phyloP scores from a whole-genome alignment of 1,139 yeast species.

The Saccharomyces hybrid region DNA sequence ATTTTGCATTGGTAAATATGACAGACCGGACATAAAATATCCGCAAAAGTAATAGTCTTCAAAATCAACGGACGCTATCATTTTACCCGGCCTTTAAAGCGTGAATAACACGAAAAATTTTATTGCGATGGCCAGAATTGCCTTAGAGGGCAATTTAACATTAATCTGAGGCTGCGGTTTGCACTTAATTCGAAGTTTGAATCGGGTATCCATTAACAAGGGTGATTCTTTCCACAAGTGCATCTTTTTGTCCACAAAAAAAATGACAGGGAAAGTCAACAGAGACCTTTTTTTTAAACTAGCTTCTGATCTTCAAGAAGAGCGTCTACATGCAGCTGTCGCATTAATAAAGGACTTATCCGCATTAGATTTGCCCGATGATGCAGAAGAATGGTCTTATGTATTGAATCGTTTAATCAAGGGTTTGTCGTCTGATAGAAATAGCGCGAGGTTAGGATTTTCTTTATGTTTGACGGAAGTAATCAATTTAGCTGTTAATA shows the following conservation, averaged over 20 bases:
- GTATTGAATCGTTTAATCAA: constrained; percentile 69
- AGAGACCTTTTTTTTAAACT: constrained; percentile 72
- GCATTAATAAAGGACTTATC: constrained; percentile 52
- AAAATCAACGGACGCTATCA: too few species aligned
- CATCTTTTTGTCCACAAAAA: neutral
- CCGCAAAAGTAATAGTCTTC: too few species aligned
- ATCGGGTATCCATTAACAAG: neutral
- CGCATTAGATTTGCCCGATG: constrained; percentile 30
- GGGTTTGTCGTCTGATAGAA: constrained; percentile 77
- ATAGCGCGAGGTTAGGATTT: constrained; percentile 79
- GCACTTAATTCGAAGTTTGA: neutral
- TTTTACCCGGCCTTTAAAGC: neutral
- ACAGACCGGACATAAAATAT: too few species aligned
- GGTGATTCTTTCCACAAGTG: neutral
- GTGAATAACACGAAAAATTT: neutral
- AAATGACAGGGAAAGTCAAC: constrained; percentile 41
- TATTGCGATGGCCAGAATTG: neutral
- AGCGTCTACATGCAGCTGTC: constrained; percentile 68
- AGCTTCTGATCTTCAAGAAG: constrained; percentile 69
- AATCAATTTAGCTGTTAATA: constrained; percentile 38
- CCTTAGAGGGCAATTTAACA: neutral
- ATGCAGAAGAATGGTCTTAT: constrained; percentile 66
- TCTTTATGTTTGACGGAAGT: constrained; percentile 84
- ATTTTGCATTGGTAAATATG: too few species aligned
- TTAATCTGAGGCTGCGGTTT: neutral